Percentiles rank a stretch among this genome's conserved stretches.
phyloP scores from a whole-genome alignment of 371 early-diverging fungal species.

The Mortierella sp. region DNA sequence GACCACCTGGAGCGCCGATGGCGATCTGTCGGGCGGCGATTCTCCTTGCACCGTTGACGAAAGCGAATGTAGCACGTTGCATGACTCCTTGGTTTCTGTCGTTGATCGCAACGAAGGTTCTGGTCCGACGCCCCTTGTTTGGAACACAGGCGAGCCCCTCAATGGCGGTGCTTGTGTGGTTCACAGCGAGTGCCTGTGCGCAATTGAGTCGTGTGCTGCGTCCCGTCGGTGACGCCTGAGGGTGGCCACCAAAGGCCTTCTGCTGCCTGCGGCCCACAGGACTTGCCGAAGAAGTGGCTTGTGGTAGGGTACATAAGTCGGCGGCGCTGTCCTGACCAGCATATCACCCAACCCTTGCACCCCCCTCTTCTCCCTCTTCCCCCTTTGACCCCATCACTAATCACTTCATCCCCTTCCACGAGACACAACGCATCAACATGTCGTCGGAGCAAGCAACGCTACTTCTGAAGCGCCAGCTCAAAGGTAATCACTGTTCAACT shows the following conservation, averaged over 20 bases:
- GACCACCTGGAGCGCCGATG: neutral
- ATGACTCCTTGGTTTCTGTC: constrained; percentile 10
- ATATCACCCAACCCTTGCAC: too few species aligned
- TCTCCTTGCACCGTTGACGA: constrained; percentile 14
- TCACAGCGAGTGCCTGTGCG: too few species aligned
- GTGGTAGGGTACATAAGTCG: too few species aligned
- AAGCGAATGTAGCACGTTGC: constrained; percentile 35
- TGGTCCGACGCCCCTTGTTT: neutral
- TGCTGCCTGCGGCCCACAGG: too few species aligned
- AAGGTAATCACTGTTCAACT: neutral
- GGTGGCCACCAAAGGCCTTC: too few species aligned
- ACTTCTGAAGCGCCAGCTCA: constrained; percentile 6
- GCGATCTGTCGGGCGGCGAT: constrained; percentile 6
- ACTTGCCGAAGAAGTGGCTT: too few species aligned
- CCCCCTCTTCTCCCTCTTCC: neutral
- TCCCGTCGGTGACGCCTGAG: too few species aligned
- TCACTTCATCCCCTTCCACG: neutral
- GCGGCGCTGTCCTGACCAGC: too few species aligned
- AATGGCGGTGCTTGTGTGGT: neutral
- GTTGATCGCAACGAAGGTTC: neutral
- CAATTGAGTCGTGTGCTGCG: neutral
- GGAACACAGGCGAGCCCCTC: constrained; percentile 2
- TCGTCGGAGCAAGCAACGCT: constrained; percentile 1
- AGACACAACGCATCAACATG: neutral
- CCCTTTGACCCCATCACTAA: neutral